Conservation (phyloP, 805 yeast species). For the Lipomyces sp. region DNA sequence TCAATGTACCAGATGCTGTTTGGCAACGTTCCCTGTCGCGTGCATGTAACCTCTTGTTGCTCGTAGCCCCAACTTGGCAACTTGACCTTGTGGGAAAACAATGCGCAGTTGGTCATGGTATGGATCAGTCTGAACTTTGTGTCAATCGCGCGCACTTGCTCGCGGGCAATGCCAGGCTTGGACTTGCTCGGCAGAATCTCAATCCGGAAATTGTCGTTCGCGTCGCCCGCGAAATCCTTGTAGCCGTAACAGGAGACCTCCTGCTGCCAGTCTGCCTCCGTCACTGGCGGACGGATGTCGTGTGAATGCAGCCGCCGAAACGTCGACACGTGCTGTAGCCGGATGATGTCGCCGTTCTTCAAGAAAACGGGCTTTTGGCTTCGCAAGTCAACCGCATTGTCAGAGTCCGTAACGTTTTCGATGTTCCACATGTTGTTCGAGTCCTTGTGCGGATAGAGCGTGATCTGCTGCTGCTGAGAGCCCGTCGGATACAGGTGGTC, state of each 20-base stretch:
- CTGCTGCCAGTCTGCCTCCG: slow-evolving; percentile 84
- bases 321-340: slow-evolving; percentile 68
- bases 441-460: slow-evolving; percentile 59
- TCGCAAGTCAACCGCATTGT: slow-evolving; percentile 29
- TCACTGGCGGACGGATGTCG: slow-evolving; percentile 78
- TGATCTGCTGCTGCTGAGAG: slow-evolving; percentile 72
- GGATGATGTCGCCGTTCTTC: slow-evolving; percentile 54
- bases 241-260: slow-evolving; percentile 77
- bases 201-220: slow-evolving; percentile 67
- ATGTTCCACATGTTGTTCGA: slow-evolving; percentile 76
- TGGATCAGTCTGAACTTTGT: slow-evolving; percentile 70
- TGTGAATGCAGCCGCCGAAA: slow-evolving; percentile 66
- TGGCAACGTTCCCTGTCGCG: slow-evolving; percentile 64
- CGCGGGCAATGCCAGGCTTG: slow-evolving; percentile 40
- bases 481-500: slow-evolving; percentile 60
- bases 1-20: slow-evolving; percentile 77
- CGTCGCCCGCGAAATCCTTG: slow-evolving; percentile 58
- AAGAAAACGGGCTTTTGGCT: slow-evolving; percentile 46
- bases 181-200: slow-evolving; percentile 45
- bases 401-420: slow-evolving; percentile 29
- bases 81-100: slow-evolving; percentile 68
- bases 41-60: slow-evolving; percentile 87
- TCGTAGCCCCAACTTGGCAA: slow-evolving; percentile 82
- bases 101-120: slow-evolving; percentile 60
- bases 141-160: slow-evolving; percentile 53